phyloP scores from a whole-genome alignment of 371 early-diverging fungal genomes.

The Syncephalastrum monosporum region DNA sequence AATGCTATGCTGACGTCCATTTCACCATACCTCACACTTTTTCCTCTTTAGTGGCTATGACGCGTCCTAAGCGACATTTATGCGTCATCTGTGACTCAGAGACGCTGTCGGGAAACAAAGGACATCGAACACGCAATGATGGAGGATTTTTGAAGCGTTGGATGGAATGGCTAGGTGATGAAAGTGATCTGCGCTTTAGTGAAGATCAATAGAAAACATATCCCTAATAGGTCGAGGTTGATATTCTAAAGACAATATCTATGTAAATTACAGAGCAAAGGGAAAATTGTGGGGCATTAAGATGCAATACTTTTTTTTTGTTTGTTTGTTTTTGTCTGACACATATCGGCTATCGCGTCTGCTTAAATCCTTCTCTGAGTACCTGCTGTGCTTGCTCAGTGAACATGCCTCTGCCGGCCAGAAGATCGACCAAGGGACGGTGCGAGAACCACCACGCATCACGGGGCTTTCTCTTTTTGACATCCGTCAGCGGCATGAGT shows the following conservation, averaged over 20 bases:
- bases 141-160: conserved; percentile 57
- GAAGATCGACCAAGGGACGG: conserved; percentile 42
- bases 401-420: conserved; percentile 40
- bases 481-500: conserved; percentile 71
- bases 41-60: conserved; percentile 76
- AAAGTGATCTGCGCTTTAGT: conserved; percentile 56
- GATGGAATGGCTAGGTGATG: conserved; percentile 56
- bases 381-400: conserved; percentile 26
- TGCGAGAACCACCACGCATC: conserved; percentile 82
- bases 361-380: no score
- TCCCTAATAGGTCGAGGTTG: no score
- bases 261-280: no score
- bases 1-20: background rate
- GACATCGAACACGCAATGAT: conserved; percentile 24
- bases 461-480: conserved; percentile 71
- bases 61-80: conserved; percentile 87
- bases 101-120: conserved; percentile 47
- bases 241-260: no score
- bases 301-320: no score
- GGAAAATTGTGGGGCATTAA: no score
- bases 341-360: no score
- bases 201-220: conserved; percentile 19
- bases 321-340: no score
- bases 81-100: conserved; percentile 85
- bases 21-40: background rate